A percentile compares a stretch with the other conserved stretches of the same genome.
phyloP scores from a whole-genome alignment of 2,329 filamentous ascomycete species.

The Microdochium nivale region DNA sequence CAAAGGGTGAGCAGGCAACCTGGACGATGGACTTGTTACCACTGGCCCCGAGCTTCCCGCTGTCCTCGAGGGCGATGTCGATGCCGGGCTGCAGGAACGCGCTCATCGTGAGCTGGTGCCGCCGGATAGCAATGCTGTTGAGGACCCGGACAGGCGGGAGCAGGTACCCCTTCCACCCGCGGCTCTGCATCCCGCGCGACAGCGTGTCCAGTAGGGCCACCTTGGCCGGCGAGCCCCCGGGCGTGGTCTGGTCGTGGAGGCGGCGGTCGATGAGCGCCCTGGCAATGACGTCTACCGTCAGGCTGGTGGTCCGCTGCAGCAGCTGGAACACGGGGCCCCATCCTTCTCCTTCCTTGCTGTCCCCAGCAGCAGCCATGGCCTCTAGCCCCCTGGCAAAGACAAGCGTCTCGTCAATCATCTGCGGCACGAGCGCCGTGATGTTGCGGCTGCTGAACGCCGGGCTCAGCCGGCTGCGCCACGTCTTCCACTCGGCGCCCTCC shows the following conservation, averaged over 20 bases:
- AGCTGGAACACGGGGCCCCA: conserved; percentile 8
- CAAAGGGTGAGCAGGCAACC: conserved; percentile 8
- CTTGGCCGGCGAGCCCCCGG: conserved; percentile 9
- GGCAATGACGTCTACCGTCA: conserved; percentile 15
- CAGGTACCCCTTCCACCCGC: conserved; percentile 10
- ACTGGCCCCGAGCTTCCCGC: not conserved
- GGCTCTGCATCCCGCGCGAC: conserved; percentile 8
- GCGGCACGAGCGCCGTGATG: conserved; percentile 9
- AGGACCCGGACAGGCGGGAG: conserved; percentile 10
- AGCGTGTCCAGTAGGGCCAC: conserved; percentile 10
- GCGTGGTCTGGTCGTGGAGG: conserved; percentile 11
- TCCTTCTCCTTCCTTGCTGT: conserved; percentile 1
- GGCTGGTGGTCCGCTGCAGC: conserved; percentile 11
- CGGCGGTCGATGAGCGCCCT: conserved; percentile 10
- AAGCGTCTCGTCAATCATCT: conserved; percentile 9
- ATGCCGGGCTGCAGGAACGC: conserved; percentile 10
- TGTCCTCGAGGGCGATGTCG: conserved; percentile 10
- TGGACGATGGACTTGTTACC: not conserved
- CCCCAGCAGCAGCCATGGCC: conserved; percentile 2
- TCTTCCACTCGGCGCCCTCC: conserved; percentile 25
- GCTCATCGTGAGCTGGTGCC: conserved; percentile 5
- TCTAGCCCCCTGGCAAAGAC: conserved; percentile 10
- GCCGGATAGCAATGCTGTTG: conserved; percentile 11
- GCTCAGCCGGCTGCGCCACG: conserved; percentile 12
- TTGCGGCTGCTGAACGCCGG: conserved; percentile 11